Conservation (phyloP, 352 stramenopile species). For the Phytophthora crassamura region DNA sequence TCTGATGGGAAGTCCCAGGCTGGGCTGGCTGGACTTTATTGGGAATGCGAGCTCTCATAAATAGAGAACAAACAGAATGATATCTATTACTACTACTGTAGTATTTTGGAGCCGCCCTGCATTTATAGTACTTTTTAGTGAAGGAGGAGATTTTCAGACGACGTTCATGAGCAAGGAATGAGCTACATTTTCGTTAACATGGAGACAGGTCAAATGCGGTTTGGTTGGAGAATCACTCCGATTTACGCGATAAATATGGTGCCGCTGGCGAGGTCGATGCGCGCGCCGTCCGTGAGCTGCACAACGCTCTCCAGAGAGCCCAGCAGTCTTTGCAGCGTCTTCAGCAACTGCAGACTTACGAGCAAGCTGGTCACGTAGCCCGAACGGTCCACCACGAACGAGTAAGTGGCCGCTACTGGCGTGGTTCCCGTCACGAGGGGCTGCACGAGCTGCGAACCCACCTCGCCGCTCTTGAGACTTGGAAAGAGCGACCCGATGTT, state of each 20-base stretch:
- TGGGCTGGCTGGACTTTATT: too few relatives aligned
- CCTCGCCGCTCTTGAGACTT: slow-evolving; percentile 31
- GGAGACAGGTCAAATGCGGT: too few relatives aligned
- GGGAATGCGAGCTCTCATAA: too few relatives aligned
- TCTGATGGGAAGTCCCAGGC: too few relatives aligned
- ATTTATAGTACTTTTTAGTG: too few relatives aligned
- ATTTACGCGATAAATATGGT: slow-evolving; percentile 32
- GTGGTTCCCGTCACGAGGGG: slow-evolving; percentile 30
- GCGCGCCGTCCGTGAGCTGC: slow-evolving; percentile 26
- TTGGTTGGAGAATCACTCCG: too few relatives aligned
- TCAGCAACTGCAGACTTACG: slow-evolving; percentile 37
- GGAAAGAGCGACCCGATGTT: slow-evolving; percentile 37
- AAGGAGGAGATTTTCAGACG: too few relatives aligned
- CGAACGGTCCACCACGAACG: slow-evolving; percentile 35
- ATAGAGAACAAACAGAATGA: too few relatives aligned
- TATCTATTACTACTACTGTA: too few relatives aligned
- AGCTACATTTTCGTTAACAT: too few relatives aligned
- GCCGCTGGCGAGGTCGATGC: slow-evolving; percentile 30
- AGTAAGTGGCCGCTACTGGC: slow-evolving; percentile 30
- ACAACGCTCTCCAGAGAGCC: slow-evolving; percentile 29
- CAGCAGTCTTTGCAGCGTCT: slow-evolving; percentile 38
- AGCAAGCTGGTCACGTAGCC: slow-evolving; percentile 33
- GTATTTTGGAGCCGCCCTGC: too few relatives aligned
- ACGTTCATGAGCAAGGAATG: too few relatives aligned
- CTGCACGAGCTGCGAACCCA: slow-evolving; percentile 19